Evolutionary conservation across 2,329 filamentous ascomycete genomes (phyloP).

Genomic region (Alternaria sp.): DNA sequence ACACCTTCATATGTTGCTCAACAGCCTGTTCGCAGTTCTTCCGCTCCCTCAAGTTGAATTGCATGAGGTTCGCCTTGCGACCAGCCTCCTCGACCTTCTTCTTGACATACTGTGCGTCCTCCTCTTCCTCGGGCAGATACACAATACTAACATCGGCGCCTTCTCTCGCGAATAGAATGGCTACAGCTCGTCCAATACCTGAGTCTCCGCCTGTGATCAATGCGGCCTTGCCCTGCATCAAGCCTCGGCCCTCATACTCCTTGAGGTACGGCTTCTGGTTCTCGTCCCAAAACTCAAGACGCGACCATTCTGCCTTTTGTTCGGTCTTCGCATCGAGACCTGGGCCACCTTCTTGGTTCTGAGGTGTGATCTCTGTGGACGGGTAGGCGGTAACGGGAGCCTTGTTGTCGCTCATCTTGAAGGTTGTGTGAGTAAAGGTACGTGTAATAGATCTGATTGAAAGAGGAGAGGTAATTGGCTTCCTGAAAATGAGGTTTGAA

Average conservation of each 20-base stretch:
- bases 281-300: conserved; percentile 33
- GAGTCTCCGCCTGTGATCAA: conserved; percentile 82
- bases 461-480: neutral
- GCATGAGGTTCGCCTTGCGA: conserved; percentile 55
- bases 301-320: conserved; percentile 30
- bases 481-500: neutral
- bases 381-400: conserved; percentile 30
- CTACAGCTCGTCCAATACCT: conserved; percentile 77
- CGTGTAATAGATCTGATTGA: neutral
- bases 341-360: conserved; percentile 29
- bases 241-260: conserved; percentile 31
- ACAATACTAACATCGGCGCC: conserved; percentile 76
- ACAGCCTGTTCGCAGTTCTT: conserved; percentile 74
- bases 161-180: conserved; percentile 80
- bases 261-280: conserved; percentile 32
- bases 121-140: conserved; percentile 77
- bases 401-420: conserved; percentile 26
- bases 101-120: conserved; percentile 77
- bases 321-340: conserved; percentile 27
- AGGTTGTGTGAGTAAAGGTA: conserved; percentile 1
- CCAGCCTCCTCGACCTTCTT: conserved; percentile 71
- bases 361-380: conserved; percentile 26
- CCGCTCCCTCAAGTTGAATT: conserved; percentile 67
- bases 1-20: conserved; percentile 68
- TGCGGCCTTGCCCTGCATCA: conserved; percentile 40